Base-by-base conservation (phyloP, 1,139 yeast genomes). In the Geotrichum candidum region DNA sequence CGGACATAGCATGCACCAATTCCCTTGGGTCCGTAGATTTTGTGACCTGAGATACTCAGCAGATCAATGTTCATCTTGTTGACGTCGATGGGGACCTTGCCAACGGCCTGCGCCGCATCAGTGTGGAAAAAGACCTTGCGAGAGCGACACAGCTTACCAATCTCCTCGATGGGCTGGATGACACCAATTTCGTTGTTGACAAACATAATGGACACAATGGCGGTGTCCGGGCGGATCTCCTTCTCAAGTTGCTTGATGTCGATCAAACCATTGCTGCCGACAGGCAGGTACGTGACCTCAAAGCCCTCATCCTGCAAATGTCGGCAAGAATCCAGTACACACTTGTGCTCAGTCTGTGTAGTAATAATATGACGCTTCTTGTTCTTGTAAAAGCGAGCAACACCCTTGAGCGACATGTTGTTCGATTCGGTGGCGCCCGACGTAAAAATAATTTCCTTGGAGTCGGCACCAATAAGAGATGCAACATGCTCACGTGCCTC, bases 131-230 rank as follows among this genome's bases (percentile, higher is more conserved):
- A 94, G 51, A 94, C 87, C 79, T 95, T 94, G 73, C 90, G 80
- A 68, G 84, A 83, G 68, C 94, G 84, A 77, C 99, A 94, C 65
- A 94, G 81, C 65, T 81, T 77, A 59, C 99, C 99, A 70, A 94
- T 95, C 75, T 91, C 97, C 71, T 90, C 95, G 64, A 94, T 79
- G 5, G 98, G 99, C 78, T 94, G 99, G 71, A 92, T 85, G 52
- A 95, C 98, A 62, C 99, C 99, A 69, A 94, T 94, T 79, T 94
- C 99, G 75, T 94, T 94, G 79, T 94, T 94, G 57, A 94, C 99
- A 46, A 96, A 94, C 99, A 94, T 94, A 53, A 94, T 81, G n/a
- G 97, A 89, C 23, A 94, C 97, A 65, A 95, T 76, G 60, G 85
- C 86, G 13, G 99, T 94, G 69, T 91, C 97, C 69, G 94, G 92